These are phyloP conservation scores for Penicillium cataractarum DNA, from an alignment of 495 filamentous ascomycete genomes.

Conservation along the genomic window DNA sequence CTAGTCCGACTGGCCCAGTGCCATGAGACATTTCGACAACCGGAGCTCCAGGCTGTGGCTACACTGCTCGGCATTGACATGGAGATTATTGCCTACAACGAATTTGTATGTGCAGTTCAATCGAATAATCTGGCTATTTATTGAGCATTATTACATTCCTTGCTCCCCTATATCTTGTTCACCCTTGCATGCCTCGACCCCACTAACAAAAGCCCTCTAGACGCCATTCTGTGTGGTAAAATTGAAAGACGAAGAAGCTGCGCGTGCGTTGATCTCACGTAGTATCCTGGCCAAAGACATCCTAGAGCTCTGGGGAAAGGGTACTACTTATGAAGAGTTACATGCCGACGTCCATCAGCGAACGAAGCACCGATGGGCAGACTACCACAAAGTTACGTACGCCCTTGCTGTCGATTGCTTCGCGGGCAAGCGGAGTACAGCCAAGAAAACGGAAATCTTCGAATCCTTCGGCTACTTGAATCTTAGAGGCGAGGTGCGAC, in stretches of 20 bases:
- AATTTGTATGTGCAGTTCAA: conserved; percentile 59
- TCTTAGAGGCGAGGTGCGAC: conserved; percentile 74
- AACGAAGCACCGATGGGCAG: conserved; percentile 65
- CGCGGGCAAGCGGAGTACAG: conserved; percentile 64
- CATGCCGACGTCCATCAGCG: conserved; percentile 63
- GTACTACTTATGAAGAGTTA: conserved; percentile 65
- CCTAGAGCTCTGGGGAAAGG: conserved; percentile 86
- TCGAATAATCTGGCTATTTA: not conserved
- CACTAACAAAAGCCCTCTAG: conserved; percentile 47
- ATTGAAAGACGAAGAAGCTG: conserved; percentile 66
- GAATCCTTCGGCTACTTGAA: conserved; percentile 77
- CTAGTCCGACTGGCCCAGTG: conserved; percentile 88
- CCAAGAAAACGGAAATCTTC: conserved; percentile 69
- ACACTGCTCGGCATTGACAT: conserved; percentile 66
- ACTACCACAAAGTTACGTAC: conserved; percentile 67
- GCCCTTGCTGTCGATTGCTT: conserved; percentile 81
- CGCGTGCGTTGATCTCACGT: conserved; percentile 67
- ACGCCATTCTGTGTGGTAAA: conserved; percentile 84
- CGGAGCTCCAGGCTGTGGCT: conserved; percentile 86
- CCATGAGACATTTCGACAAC: conserved; percentile 85
- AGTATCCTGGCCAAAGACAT: conserved; percentile 80
- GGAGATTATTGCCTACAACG: conserved; percentile 70
- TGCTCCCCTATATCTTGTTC: not conserved
- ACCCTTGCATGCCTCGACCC: not conserved
- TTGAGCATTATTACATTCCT: not conserved